phyloP scores from a whole-genome alignment of 2,329 filamentous ascomycete genomes.

The Ceratocystis huliohia region DNA sequence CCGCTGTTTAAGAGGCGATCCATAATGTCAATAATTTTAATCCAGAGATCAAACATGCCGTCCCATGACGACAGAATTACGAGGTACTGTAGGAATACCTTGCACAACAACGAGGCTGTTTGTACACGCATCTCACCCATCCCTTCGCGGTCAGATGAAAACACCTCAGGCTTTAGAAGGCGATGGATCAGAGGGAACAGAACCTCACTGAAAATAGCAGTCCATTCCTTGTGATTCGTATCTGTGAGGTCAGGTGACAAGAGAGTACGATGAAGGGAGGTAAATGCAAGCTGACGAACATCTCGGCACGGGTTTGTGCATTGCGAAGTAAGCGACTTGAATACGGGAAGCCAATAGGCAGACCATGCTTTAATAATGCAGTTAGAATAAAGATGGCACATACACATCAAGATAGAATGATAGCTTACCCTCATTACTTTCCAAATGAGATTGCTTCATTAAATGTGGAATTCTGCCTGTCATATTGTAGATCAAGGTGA shows the following conservation, averaged over 20 bases:
- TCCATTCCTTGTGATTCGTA: slow-evolving; percentile 83
- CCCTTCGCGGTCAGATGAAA: slow-evolving; percentile 75
- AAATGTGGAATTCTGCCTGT: slow-evolving; percentile 70
- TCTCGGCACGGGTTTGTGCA: slow-evolving; percentile 91
- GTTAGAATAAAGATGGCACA: neutral
- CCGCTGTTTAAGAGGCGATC: slow-evolving; percentile 93
- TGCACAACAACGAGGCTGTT: slow-evolving; percentile 79
- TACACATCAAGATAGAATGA: neutral
- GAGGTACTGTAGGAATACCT: slow-evolving; percentile 89
- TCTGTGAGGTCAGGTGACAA: slow-evolving; percentile 73
- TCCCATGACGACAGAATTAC: slow-evolving; percentile 74
- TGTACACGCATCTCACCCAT: slow-evolving; percentile 95
- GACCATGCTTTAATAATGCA: slow-evolving; percentile 58
- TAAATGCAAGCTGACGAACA: slow-evolving; percentile 78
- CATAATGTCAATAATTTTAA: slow-evolving; percentile 85
- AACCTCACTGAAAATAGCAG: slow-evolving; percentile 84
- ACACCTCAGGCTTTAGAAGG: slow-evolving; percentile 86
- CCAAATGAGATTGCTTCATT: slow-evolving; percentile 86
- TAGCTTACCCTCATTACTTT: slow-evolving; percentile 62
- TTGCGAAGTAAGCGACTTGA: slow-evolving; percentile 75
- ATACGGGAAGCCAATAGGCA: slow-evolving; percentile 93
- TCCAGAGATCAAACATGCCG: slow-evolving; percentile 82
- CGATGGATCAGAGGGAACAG: slow-evolving; percentile 81
- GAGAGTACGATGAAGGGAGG: slow-evolving; percentile 71
- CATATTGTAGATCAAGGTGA: slow-evolving; percentile 69